Evolutionary conservation across 2,329 filamentous ascomycete genomes (phyloP).

Genomic region (Coniochaeta hoffmannii): DNA sequence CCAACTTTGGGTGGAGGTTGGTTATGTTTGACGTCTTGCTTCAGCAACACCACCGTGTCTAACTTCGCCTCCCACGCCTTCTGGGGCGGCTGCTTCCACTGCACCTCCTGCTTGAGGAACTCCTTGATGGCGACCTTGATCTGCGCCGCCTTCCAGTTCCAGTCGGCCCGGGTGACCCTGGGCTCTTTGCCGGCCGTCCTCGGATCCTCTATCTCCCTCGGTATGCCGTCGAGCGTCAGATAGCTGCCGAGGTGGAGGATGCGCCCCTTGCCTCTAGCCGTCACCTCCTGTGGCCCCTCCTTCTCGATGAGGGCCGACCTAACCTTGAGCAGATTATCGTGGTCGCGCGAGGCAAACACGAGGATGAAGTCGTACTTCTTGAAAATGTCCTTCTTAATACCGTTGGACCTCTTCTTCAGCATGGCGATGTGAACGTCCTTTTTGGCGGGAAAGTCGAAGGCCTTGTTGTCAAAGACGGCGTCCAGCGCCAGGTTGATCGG

Average conservation of each 20-base stretch:
- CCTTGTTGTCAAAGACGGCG: conserved; percentile 19
- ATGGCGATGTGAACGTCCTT: conserved; percentile 8
- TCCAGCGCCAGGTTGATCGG: conserved; percentile 9
- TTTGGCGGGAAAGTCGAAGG: conserved; percentile 15
- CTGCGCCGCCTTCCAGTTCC: conserved; percentile 15
- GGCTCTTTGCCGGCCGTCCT: conserved; percentile 1
- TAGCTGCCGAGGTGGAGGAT: conserved; percentile 19
- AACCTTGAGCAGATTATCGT: conserved; percentile 18
- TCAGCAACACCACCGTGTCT: background rate
- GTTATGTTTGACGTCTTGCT: background rate
- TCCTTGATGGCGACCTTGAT: conserved; percentile 16
- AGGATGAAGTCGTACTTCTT: conserved; percentile 17
- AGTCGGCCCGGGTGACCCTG: conserved; percentile 8
- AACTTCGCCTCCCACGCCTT: background rate
- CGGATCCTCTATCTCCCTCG: conserved; percentile 6
- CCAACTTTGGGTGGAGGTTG: background rate
- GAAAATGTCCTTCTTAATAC: conserved; percentile 15
- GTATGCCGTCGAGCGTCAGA: conserved; percentile 5
- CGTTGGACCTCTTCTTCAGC: conserved; percentile 8
- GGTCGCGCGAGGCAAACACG: conserved; percentile 18
- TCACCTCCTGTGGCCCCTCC: conserved; percentile 2
- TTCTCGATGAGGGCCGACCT: conserved; percentile 12
- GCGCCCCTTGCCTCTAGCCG: conserved; percentile 11
- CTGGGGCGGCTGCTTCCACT: conserved; percentile 11
- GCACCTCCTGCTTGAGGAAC: conserved; percentile 16